Base-by-base conservation (phyloP, 371 early-diverging fungal species). In the Massospora cicadina region DNA sequence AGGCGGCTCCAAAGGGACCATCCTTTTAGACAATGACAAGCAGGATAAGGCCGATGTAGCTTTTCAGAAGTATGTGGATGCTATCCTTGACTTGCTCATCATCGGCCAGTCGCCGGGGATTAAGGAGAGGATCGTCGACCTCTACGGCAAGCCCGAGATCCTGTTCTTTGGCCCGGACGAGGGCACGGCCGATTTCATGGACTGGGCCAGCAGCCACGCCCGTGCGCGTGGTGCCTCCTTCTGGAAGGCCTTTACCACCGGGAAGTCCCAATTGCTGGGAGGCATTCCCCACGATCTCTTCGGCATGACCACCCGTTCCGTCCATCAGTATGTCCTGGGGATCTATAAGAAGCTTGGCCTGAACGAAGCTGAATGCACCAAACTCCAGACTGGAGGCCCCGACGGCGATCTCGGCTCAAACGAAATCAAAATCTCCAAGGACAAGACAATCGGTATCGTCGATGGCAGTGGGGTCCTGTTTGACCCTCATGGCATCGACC, bases 161-260 rank as follows among this genome's bases (percentile, higher is more conserved):
- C 78, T 98, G 58, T 98, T 98, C 87, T 93, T 95, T 74, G 98
- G 98, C 26, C 98, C 98, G 53, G 98, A 98, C 74, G 98, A 98
- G 74, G 98, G 98, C 64, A 97, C 98, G 21, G 98, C 98, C 54
- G 96, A 94, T 33, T 92, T 82, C 74, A 97, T 98, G 95, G 98
- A 98, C 78, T 97, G 98, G 98, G 98, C 98, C 30, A 86, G 88
- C 63, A 88, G 88, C 70, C 97, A 98, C 71, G 95, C 98, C n/a
- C 85, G 91, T 64, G 79, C 74, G 65, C 84, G 95, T 65, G 90
- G 89, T 31, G 93, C 93, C 13, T 77, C 81, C 30, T 97, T 95
- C 89, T 98, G 98, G 98, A 98, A 95, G 78, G 98, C 98, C 24
- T 98, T 98, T 79, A 98, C 98, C 27, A 98, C 98, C 5, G 98